These are phyloP conservation scores for Lindgomyces ingoldianus DNA, from an alignment of 495 filamentous ascomycete genomes.

Conservation along the genomic window DNA sequence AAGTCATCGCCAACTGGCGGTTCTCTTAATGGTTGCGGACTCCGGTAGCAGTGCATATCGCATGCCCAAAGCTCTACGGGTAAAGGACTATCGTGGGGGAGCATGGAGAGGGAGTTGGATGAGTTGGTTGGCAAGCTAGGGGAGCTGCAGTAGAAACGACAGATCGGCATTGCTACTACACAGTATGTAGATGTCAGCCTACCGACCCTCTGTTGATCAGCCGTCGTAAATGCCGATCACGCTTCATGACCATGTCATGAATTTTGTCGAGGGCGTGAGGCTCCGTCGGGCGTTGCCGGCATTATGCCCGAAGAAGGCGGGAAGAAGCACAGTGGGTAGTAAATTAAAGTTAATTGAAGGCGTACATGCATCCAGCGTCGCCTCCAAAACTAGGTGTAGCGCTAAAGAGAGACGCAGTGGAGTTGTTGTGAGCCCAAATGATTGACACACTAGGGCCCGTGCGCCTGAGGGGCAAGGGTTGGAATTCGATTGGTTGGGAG, in stretches of 20 bases:
- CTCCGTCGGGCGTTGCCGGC: too few species aligned
- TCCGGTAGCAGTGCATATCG: background rate
- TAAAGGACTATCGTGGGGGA: conserved; percentile 3
- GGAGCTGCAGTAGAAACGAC: background rate
- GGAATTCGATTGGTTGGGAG: background rate
- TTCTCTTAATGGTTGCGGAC: background rate
- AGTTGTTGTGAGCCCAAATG: too few species aligned
- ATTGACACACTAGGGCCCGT: too few species aligned
- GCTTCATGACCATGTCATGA: background rate
- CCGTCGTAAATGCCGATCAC: background rate
- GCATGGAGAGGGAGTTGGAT: too few species aligned
- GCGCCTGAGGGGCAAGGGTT: background rate
- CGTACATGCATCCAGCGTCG: conserved; percentile 6
- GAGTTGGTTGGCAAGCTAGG: too few species aligned
- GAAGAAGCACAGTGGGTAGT: background rate
- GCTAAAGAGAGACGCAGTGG: too few species aligned
- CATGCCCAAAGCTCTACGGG: conserved; percentile 8
- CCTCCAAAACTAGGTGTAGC: background rate
- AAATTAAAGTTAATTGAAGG: conserved; percentile 2
- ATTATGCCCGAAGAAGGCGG: too few species aligned
- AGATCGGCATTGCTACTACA: background rate
- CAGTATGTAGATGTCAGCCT: background rate
- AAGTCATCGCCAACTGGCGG: conserved; percentile 16
- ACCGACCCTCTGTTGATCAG: background rate
- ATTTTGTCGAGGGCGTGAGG: too few species aligned